Evolutionary conservation across 1,284 basidiomycete genomes (phyloP).

Genomic region (Trametes versicolor): DNA sequence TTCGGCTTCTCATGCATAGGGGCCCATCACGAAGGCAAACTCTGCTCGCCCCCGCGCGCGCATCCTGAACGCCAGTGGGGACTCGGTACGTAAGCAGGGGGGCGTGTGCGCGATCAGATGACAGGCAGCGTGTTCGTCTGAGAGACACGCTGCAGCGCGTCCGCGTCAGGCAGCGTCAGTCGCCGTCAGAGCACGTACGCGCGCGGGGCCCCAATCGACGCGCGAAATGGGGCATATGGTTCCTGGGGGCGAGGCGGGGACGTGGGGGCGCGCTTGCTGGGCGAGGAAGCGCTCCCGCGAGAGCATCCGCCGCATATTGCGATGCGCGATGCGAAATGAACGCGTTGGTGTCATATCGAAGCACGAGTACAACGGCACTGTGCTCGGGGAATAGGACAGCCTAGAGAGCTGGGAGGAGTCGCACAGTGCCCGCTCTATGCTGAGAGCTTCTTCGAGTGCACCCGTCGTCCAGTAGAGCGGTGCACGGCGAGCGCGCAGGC

Average conservation of each 20-base stretch:
- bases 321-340: constrained; percentile 9
- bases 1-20: constrained; percentile 3
- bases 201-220: background rate
- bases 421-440: too few species aligned
- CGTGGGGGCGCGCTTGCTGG: constrained; percentile 18
- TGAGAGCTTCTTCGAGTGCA: background rate
- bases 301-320: constrained; percentile 10
- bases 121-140: constrained; percentile 18
- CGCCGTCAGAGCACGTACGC: background rate
- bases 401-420: too few species aligned
- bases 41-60: background rate
- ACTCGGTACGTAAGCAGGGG: constrained; percentile 18
- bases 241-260: constrained; percentile 13
- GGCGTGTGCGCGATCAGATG: constrained; percentile 19
- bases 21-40: background rate
- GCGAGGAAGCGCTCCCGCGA: constrained; percentile 8
- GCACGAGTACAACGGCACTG: background rate
- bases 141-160: constrained; percentile 18
- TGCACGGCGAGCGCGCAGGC: background rate
- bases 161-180: background rate
- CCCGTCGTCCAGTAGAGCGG: background rate
- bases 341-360: background rate
- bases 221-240: constrained; percentile 10
- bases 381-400: background rate
- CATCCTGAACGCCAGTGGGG: background rate